Evolutionary conservation across 2,329 filamentous ascomycete genomes (phyloP).

Genomic region (Arachnopeziza araneosa): DNA sequence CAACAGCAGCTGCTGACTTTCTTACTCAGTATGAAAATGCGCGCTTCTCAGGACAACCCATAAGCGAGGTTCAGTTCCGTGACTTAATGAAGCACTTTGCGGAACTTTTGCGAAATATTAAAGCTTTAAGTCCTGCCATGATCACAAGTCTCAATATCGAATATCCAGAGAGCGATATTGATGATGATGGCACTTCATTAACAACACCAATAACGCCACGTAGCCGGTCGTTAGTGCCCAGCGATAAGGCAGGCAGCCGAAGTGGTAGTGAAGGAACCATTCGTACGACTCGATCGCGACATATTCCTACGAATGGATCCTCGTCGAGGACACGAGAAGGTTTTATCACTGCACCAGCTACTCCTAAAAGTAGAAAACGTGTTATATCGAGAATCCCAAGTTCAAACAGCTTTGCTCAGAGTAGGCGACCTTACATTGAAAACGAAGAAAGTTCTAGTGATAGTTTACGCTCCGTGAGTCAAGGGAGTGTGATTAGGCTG

Average conservation of each 20-base stretch:
- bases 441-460: slow-evolving; percentile 21
- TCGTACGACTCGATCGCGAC: slow-evolving; percentile 22
- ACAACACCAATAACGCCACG: slow-evolving; percentile 20
- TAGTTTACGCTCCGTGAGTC: slow-evolving; percentile 24
- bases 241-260: slow-evolving; percentile 16
- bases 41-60: slow-evolving; percentile 67
- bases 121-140: slow-evolving; percentile 32
- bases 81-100: slow-evolving; percentile 81
- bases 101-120: slow-evolving; percentile 72
- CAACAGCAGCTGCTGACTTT: slow-evolving; percentile 51
- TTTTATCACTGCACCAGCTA: slow-evolving; percentile 24
- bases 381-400: slow-evolving; percentile 17
- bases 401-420: slow-evolving; percentile 23
- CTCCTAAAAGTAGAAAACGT: slow-evolving; percentile 21
- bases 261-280: slow-evolving; percentile 28
- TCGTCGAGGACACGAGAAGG: slow-evolving; percentile 11
- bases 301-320: slow-evolving; percentile 9
- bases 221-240: slow-evolving; percentile 25
- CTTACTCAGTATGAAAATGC: slow-evolving; percentile 74
- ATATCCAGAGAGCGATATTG: slow-evolving; percentile 23
- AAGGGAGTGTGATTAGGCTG: slow-evolving; percentile 28
- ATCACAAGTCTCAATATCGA: slow-evolving; percentile 21
- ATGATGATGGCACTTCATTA: slow-evolving; percentile 23
- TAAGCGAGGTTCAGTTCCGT: slow-evolving; percentile 68
- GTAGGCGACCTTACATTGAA: slow-evolving; percentile 18